A percentile compares a stretch with the other conserved stretches of the same genome.
Evolutionary conservation across 805 yeast genomes (phyloP).

Genomic region (Hanseniaspora clermontiae): DNA sequence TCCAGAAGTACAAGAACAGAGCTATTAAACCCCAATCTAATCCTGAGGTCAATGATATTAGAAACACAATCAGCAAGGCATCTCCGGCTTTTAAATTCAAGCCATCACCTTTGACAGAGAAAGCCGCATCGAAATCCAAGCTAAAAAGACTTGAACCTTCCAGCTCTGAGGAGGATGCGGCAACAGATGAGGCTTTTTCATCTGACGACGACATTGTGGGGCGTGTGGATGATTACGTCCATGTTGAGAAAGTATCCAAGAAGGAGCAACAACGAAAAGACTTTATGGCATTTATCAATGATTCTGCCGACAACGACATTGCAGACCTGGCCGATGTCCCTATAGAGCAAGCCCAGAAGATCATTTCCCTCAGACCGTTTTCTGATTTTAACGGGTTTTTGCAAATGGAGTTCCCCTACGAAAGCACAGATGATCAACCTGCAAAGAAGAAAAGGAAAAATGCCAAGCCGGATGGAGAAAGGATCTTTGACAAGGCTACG

Average conservation of each 20-base stretch:
- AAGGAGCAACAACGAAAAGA: constrained; percentile 44
- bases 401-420: constrained; percentile 39
- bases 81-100: neutral
- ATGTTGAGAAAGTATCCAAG: constrained; percentile 18
- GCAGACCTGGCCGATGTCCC: constrained; percentile 67
- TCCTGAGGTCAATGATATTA: neutral
- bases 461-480: constrained; percentile 55
- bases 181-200: constrained; percentile 34
- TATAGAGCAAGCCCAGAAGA: constrained; percentile 48
- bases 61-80: constrained; percentile 1
- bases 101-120: neutral
- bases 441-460: constrained; percentile 22
- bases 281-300: constrained; percentile 64
- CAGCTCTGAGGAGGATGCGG: constrained; percentile 20
- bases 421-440: constrained; percentile 21
- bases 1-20: constrained; percentile 12
- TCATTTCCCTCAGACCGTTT: constrained; percentile 65
- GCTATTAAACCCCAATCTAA: neutral
- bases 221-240: constrained; percentile 16
- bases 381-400: constrained; percentile 45
- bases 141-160: constrained; percentile 5
- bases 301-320: constrained; percentile 60
- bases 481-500: constrained; percentile 56
- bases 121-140: neutral
- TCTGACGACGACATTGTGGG: constrained; percentile 27